A percentile compares a stretch with the other conserved stretches of the same genome.
phyloP scores from a whole-genome alignment of 2,329 filamentous ascomycete species.

The Exophiala aquamarina region DNA sequence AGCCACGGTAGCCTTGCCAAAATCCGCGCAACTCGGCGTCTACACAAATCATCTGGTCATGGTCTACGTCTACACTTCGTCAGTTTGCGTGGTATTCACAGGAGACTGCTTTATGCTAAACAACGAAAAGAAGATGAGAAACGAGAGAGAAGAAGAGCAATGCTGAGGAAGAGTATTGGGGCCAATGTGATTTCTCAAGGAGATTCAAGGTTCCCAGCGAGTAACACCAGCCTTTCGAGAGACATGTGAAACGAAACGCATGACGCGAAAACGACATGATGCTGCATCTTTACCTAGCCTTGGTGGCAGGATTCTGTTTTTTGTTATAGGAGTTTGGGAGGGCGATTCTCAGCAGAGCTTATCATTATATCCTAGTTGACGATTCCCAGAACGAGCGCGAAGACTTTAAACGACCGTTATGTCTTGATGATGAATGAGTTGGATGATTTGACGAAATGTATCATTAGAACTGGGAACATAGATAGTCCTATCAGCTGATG shows the following conservation, averaged over 20 bases:
- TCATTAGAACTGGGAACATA: slow-evolving; percentile 8
- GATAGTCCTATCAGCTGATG: slow-evolving; percentile 8
- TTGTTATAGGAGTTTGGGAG: slow-evolving; percentile 10
- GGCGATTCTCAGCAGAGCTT: neutral
- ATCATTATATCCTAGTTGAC: neutral
- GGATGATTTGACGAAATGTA: slow-evolving; percentile 24
- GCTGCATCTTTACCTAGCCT: slow-evolving; percentile 6
- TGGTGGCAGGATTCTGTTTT: slow-evolving; percentile 14
- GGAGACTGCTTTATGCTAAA: slow-evolving; percentile 45
- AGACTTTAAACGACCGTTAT: slow-evolving; percentile 15
- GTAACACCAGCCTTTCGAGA: slow-evolving; percentile 15
- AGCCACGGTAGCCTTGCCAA: slow-evolving; percentile 35
- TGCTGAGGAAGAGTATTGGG: slow-evolving; percentile 56
- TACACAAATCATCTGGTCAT: slow-evolving; percentile 39
- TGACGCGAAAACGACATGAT: neutral
- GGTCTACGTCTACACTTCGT: slow-evolving; percentile 53
- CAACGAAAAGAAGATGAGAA: slow-evolving; percentile 45
- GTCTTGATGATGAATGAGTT: slow-evolving; percentile 25
- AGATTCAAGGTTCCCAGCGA: slow-evolving; percentile 33
- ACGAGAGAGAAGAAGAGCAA: slow-evolving; percentile 53
- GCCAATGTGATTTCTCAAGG: slow-evolving; percentile 37
- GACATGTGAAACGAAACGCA: slow-evolving; percentile 4
- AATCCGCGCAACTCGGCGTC: slow-evolving; percentile 26
- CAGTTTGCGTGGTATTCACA: slow-evolving; percentile 50
- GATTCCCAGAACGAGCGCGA: slow-evolving; percentile 5